Percentiles rank a stretch among this genome's conserved stretches.
Evolutionary conservation across 192 early-diverging fungal genomes (phyloP).

Genomic region (Spizellomyces punctatus): DNA sequence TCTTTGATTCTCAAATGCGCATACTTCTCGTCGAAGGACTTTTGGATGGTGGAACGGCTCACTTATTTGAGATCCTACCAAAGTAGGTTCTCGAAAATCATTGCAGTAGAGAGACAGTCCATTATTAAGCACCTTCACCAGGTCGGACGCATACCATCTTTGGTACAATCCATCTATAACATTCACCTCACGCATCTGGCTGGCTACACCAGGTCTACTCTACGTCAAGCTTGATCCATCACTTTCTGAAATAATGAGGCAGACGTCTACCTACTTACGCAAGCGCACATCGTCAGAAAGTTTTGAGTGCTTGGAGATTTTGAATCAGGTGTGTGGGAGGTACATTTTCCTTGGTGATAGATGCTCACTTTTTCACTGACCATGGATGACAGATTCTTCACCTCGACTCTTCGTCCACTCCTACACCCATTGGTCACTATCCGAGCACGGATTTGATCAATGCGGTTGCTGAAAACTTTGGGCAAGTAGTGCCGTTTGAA

Average conservation of each 20-base stretch:
- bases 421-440: not conserved
- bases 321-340: not conserved
- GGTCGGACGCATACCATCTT: too few species aligned
- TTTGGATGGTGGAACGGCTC: slow-evolving; percentile 7
- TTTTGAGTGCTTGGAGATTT: slow-evolving; percentile 12
- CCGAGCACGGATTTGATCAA: not conserved
- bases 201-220: not conserved
- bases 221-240: slow-evolving; percentile 10
- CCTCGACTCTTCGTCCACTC: too few species aligned
- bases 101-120: too few species aligned
- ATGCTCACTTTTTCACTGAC: not conserved
- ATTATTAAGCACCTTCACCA: too few species aligned
- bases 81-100: not conserved
- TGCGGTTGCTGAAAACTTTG: slow-evolving; percentile 1
- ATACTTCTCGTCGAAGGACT: slow-evolving; percentile 34
- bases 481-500: slow-evolving; percentile 5
- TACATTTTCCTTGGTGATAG: not conserved
- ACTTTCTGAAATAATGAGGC: slow-evolving; percentile 4
- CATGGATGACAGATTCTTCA: not conserved
- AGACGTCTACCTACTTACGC: slow-evolving; percentile 25
- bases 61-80: slow-evolving; percentile 9
- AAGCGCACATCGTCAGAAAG: slow-evolving; percentile 12
- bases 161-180: not conserved
- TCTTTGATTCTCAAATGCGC: slow-evolving; percentile 27
- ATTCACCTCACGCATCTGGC: slow-evolving; percentile 24